Evolutionary conservation across 2,329 filamentous ascomycete species (phyloP), one percentile per base, ranked within the genome.

Genomic region (Fusarium papillatum): DNA sequence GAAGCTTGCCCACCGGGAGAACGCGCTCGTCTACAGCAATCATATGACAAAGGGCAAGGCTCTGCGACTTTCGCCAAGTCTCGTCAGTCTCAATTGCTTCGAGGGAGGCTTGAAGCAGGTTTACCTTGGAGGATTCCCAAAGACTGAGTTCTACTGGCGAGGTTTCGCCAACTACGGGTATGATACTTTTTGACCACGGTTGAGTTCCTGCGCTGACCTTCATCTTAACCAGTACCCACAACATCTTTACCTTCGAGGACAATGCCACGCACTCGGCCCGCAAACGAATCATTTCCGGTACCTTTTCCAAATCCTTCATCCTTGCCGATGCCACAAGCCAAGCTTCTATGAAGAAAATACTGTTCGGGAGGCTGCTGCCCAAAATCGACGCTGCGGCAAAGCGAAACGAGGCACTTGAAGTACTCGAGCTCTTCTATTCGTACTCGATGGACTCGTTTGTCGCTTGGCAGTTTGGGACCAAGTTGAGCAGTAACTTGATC

Each of bases 391-490:
- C 17, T 0, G 66, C 71, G 1, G 71, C 68, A n/a, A 16, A 48
- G 13, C 26, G 39, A 5, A 61, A 64, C 13, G 13, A 73, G n/a
- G 17, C 65, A 6, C 22, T 72, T 6, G 68, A 73, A 34, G 65
- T 73, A 2, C 61, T 71, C 2, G 71, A 73, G 16, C 39, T 75
- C 9, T 31, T 46, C 34, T 75, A 68, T 39, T 39, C 55, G 7
- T 75, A 75, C 66, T 75, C 68, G 17, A 73, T 75, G 65, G 67
- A 73, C 59, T 70, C 71, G 11, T 75, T 71, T 43, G 43, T 69
- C 8, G 19, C n/a, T n/a, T 73, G 71, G 71, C 71, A 73, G 16
- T 75, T 73, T 46, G 73, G 71, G 14, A 17, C 38, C 4, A 17
- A 26, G 6, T 34, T 70, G 14, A 50, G 65, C 34, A 73, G 70